Evolutionary conservation across 176 grass and related monocot genomes (phyloP).

Genomic region (Zea mays): Zm-B73-REFERENCE-NAM-5.0 NC_050101.1:13239001-13239500

Average conservation of each 20-base stretch:
- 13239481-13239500: too few species aligned
- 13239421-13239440: too few species aligned
- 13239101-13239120: not conserved
- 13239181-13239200: not conserved
- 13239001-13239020: not conserved
- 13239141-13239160: too few species aligned
- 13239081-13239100: not conserved
- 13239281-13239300: constrained; percentile 45
- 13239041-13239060: not conserved
- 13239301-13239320: constrained; percentile 27
- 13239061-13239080: not conserved
- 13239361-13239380: too few species aligned
- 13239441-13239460: too few species aligned
- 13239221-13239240: constrained; percentile 43
- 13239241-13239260: constrained; percentile 48
- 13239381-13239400: too few species aligned
- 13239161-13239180: too few species aligned
- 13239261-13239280: constrained; percentile 22
- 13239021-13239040: not conserved
- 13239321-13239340: constrained; percentile 7
- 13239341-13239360: constrained; percentile 6
- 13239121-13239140: too few species aligned
- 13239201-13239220: constrained; percentile 59
- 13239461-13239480: too few species aligned
- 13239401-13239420: too few species aligned